Evolutionary conservation across 2,329 filamentous ascomycete species (phyloP), one percentile per base, ranked within the genome.

Genomic region (Penicillium hesseltinei): DNA sequence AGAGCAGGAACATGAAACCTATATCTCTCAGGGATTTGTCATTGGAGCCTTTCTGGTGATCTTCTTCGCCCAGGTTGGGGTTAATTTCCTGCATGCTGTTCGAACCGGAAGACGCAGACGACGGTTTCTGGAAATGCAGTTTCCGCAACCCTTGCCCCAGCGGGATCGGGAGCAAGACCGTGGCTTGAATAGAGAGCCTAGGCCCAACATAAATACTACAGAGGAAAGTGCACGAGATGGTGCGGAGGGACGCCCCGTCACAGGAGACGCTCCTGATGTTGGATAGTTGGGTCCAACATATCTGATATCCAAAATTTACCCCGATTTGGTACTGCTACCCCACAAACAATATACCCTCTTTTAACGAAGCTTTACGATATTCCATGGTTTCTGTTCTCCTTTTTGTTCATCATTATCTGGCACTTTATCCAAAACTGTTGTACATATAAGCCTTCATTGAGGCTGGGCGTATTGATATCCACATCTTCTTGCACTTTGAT

Each of bases 21-120:
- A 71, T 48, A 50, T 75, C 39, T 62, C 71, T 19, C 72, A 72
- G 38, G 71, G 69, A 10, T 47, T 74, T 23, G 68, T 75, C 2
- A 52, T 74, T 39, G 71, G 68, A 7, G 62, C 69, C 3, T 71
- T 75, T 21, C 46, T 73, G 11, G 63, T 64, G 4, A 64, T 73
- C 10, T 71, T 74, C 27, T 51, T 68, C 25, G 65, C 63, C 3
- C 72, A 72, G 45, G 58, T 73, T 38, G 69, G 63, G 19, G 56
- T 66, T 49, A 71, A 73, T 36, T 60, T 68, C 15, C 29, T 69
- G 31, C 70, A 72, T 25, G 62, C 65, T 19, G n/a, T 68, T 54
- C 64, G 71, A 40, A 56, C 47, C 6, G 62, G 67, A 45, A 60
- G 67, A 55, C 66, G 61, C 25, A 56, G 65, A 36, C 61, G 62